These are phyloP conservation scores for Carex parvula DNA, from an alignment of 176 grass and related monocot genomes.

Conservation along the genomic window DNA sequence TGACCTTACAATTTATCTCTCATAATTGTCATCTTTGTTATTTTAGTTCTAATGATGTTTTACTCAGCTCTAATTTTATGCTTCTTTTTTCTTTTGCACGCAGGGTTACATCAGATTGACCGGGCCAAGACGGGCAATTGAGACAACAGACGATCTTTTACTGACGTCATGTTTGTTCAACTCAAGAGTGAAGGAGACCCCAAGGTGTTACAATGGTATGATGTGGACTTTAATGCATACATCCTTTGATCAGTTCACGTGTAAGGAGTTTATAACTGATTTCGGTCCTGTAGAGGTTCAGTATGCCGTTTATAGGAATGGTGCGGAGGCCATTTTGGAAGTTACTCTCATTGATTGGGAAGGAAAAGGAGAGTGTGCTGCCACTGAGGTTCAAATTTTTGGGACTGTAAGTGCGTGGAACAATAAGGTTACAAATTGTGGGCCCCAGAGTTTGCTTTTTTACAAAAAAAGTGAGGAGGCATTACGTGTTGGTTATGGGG, in stretches of 20 bases:
- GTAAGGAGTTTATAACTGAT: neutral
- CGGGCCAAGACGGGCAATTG: neutral
- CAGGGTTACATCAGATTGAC: neutral
- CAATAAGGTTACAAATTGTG: neutral
- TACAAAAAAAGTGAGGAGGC: neutral
- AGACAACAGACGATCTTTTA: neutral
- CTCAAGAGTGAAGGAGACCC: neutral
- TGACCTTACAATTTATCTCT: too few species aligned
- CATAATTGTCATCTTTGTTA: too few species aligned
- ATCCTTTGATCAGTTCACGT: neutral
- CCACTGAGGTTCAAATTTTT: neutral
- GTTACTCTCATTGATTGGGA: neutral
- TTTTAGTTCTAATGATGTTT: neutral
- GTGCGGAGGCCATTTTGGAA: neutral
- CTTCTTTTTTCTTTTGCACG: neutral
- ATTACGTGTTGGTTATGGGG: neutral
- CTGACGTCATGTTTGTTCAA: neutral
- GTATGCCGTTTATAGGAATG: neutral
- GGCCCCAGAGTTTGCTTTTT: neutral
- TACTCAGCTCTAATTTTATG: neutral
- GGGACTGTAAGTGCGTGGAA: neutral
- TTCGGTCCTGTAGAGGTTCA: neutral
- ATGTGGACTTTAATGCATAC: neutral
- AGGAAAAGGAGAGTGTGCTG: neutral
- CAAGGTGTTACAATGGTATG: neutral